These are phyloP conservation scores for Athelia psychrophila DNA, from an alignment of 1,284 basidiomycete species.

Conservation along the genomic window DNA sequence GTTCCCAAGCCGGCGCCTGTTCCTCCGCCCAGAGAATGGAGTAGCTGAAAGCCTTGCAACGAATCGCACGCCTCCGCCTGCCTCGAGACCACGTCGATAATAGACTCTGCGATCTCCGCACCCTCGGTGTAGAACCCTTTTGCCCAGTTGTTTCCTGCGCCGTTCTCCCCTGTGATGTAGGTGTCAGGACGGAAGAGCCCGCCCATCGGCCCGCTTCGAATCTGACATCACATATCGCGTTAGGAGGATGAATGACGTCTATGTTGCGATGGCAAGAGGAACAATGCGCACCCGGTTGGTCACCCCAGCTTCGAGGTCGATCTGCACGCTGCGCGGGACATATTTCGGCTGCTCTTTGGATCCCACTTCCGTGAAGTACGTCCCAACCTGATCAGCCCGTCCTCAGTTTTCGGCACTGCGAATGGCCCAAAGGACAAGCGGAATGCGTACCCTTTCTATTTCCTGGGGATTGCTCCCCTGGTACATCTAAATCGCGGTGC, in stretches of 20 bases:
- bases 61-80: constrained; percentile 84
- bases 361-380: constrained; percentile 71
- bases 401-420: constrained; percentile 1
- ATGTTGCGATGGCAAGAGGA: constrained; percentile 1
- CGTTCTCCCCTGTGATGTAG: constrained; percentile 67
- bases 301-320: constrained; percentile 92
- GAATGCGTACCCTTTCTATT: constrained; percentile 36
- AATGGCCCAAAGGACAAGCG: background rate
- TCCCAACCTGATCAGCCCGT: constrained; percentile 54
- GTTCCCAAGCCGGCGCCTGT: constrained; percentile 88
- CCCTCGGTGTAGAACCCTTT: constrained; percentile 80
- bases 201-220: constrained; percentile 69
- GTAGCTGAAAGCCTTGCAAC: constrained; percentile 91
- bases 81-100: constrained; percentile 73
- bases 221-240: constrained; percentile 39
- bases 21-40: constrained; percentile 94
- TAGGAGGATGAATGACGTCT: too few relatives aligned
- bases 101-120: constrained; percentile 88
- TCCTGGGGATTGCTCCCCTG: constrained; percentile 46
- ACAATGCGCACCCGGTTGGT: constrained; percentile 65
- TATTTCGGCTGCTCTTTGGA: constrained; percentile 56
- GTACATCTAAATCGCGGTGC: constrained; percentile 34
- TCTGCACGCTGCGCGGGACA: constrained; percentile 90
- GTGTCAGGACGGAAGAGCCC: constrained; percentile 87
- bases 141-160: constrained; percentile 94